These are phyloP conservation scores for Fusarium sp. DNA, from an alignment of 2,329 filamentous ascomycete genomes.

Conservation along the genomic window DNA sequence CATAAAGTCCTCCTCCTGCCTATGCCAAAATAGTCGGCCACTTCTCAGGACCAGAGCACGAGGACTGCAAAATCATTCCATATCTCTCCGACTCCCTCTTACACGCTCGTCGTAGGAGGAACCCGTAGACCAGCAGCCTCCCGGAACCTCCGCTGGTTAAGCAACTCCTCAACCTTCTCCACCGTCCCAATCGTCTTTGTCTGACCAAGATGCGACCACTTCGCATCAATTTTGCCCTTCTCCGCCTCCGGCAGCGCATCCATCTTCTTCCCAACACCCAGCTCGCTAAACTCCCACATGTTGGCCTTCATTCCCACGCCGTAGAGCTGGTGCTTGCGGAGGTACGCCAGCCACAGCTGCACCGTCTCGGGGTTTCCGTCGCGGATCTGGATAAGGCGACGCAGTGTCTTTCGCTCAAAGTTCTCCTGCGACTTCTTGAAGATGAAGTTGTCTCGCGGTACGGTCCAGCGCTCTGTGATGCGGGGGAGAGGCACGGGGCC, in stretches of 20 bases:
- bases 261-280: slow-evolving; percentile 60
- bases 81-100: not conserved
- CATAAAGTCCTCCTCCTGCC: too few relatives aligned
- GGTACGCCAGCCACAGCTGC: slow-evolving; percentile 90
- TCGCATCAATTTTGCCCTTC: slow-evolving; percentile 56
- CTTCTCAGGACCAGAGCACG: slow-evolving; percentile 3
- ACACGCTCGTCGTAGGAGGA: slow-evolving; percentile 39
- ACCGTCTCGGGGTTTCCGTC: slow-evolving; percentile 92
- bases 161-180: slow-evolving; percentile 68
- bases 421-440: slow-evolving; percentile 99
- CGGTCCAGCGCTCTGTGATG: slow-evolving; percentile 93
- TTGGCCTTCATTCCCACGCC: slow-evolving; percentile 99
- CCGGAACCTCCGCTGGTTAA: slow-evolving; percentile 64
- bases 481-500: slow-evolving; percentile 89
- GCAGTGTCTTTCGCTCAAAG: slow-evolving; percentile 90
- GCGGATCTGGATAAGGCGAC: slow-evolving; percentile 89
- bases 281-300: slow-evolving; percentile 85
- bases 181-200: slow-evolving; percentile 62
- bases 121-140: slow-evolving; percentile 49
- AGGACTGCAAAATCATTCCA: not conserved
- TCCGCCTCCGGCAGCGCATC: slow-evolving; percentile 39
- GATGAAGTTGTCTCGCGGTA: slow-evolving; percentile 88
- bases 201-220: slow-evolving; percentile 68
- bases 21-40: slow-evolving; percentile 10
- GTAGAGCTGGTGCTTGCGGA: slow-evolving; percentile 92